These are phyloP conservation scores for Pseudocercospora macadamiae DNA, from an alignment of 2,329 filamentous ascomycete species.

Conservation along the genomic window DNA sequence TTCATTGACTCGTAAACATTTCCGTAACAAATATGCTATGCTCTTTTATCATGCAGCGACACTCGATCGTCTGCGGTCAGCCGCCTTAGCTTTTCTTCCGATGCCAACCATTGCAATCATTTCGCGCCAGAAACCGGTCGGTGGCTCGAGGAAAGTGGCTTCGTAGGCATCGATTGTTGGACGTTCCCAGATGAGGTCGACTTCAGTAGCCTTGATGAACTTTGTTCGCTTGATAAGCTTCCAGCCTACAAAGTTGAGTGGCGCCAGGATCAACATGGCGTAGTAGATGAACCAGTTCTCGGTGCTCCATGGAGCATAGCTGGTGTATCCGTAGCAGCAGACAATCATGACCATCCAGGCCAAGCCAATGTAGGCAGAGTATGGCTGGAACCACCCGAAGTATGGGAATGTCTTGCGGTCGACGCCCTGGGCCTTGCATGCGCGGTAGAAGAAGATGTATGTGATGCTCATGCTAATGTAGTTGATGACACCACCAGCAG, in stretches of 20 bases:
- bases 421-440: conserved; percentile 53
- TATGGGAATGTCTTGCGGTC: conserved; percentile 60
- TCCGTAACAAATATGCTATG: not conserved
- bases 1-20: not conserved
- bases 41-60: conserved; percentile 4
- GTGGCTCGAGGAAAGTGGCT: conserved; percentile 51
- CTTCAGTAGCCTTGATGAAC: conserved; percentile 56
- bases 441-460: conserved; percentile 61
- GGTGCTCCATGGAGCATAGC: conserved; percentile 48
- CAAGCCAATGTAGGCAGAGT: conserved; percentile 47
- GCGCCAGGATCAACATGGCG: conserved; percentile 59
- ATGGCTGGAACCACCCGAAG: conserved; percentile 58
- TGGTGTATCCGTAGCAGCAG: conserved; percentile 58
- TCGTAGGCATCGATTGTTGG: conserved; percentile 64
- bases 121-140: conserved; percentile 61
- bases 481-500: conserved; percentile 61
- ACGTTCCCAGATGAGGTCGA: conserved; percentile 65
- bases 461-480: conserved; percentile 63
- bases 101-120: conserved; percentile 52
- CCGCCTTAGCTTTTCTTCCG: conserved; percentile 21
- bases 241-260: conserved; percentile 61
- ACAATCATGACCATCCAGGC: conserved; percentile 40
- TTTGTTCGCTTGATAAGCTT: conserved; percentile 66
- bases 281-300: conserved; percentile 55
- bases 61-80: conserved; percentile 17